A percentile compares a stretch with the other conserved stretches of the same genome.
Evolutionary conservation across 2,329 filamentous ascomycete species (phyloP).

Genomic region (Fusarium fracticaudum): DNA sequence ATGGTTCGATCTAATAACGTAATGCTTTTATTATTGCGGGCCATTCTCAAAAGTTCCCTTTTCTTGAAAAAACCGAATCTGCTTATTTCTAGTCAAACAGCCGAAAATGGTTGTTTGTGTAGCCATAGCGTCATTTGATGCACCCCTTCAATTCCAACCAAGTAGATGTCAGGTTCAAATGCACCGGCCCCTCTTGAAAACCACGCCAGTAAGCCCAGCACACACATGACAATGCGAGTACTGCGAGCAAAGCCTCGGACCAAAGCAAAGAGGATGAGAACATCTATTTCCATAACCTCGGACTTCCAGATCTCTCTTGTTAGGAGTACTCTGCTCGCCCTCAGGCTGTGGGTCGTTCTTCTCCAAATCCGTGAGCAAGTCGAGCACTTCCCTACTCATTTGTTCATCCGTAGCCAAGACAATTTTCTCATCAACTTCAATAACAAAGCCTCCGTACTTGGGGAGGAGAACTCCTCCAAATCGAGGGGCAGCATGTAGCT

Average conservation of each 20-base stretch:
- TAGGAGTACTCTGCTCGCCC: accelerated
- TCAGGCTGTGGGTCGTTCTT: accelerated
- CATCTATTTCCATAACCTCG: not conserved
- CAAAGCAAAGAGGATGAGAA: not conserved
- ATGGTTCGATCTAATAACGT: not conserved
- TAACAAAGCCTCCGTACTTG: not conserved
- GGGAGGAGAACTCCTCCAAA: not conserved
- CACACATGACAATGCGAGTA: not conserved
- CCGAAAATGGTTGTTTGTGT: not conserved
- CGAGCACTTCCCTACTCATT: accelerated
- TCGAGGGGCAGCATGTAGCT: accelerated
- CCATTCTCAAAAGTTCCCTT: not conserved
- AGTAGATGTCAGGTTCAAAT: not conserved
- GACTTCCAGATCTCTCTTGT: accelerated
- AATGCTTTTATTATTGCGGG: accelerated
- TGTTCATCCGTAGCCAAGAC: not conserved
- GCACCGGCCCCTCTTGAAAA: not conserved
- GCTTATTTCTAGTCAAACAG: accelerated
- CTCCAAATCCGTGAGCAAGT: not conserved
- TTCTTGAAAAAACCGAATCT: not conserved
- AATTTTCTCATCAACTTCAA: not conserved
- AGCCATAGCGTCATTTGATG: not conserved
- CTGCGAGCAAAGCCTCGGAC: not conserved
- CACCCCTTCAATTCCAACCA: accelerated
- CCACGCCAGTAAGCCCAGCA: not conserved